These are phyloP conservation scores for Dryadomyces quercivorus DNA, from an alignment of 2,329 filamentous ascomycete genomes.

Conservation along the genomic window DNA sequence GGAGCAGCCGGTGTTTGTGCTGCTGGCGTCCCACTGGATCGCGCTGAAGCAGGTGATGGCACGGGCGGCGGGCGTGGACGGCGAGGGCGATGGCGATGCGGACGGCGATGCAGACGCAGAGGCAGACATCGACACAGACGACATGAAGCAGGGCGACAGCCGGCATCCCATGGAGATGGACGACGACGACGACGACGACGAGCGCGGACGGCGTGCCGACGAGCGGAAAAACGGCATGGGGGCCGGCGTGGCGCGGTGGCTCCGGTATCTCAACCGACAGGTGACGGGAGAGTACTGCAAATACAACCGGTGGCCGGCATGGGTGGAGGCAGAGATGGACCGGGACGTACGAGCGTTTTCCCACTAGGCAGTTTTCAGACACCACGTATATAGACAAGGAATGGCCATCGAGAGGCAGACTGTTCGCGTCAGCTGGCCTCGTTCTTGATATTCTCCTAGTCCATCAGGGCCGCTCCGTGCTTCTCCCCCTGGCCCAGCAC, in stretches of 20 bases:
- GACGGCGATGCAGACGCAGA: slow-evolving; percentile 16
- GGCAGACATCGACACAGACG: too few relatives aligned
- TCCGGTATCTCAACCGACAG: slow-evolving; percentile 35
- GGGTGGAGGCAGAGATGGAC: slow-evolving; percentile 39
- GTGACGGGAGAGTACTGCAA: slow-evolving; percentile 29
- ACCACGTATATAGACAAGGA: too few relatives aligned
- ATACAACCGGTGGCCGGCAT: slow-evolving; percentile 41
- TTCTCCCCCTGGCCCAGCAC: slow-evolving; percentile 18
- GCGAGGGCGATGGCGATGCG: neutral
- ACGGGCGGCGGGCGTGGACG: slow-evolving; percentile 18
- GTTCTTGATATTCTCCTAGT: too few relatives aligned
- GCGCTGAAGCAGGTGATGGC: slow-evolving; percentile 41
- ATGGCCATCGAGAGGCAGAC: slow-evolving; percentile 8
- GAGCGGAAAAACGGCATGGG: slow-evolving; percentile 18
- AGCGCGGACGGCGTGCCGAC: too few relatives aligned
- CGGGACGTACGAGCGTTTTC: slow-evolving; percentile 34
- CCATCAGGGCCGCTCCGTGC: slow-evolving; percentile 15
- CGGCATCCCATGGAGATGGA: neutral
- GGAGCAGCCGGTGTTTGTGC: slow-evolving; percentile 29
- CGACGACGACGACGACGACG: neutral
- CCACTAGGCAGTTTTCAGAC: neutral
- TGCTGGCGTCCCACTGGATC: slow-evolving; percentile 43
- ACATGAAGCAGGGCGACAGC: slow-evolving; percentile 13
- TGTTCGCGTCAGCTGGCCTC: too few relatives aligned
- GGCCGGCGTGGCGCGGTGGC: slow-evolving; percentile 35